Percentiles rank a stretch among this genome's conserved stretches.
Conservation (phyloP, 208 protist genomes). For the Crithidia expoeki region DNA sequence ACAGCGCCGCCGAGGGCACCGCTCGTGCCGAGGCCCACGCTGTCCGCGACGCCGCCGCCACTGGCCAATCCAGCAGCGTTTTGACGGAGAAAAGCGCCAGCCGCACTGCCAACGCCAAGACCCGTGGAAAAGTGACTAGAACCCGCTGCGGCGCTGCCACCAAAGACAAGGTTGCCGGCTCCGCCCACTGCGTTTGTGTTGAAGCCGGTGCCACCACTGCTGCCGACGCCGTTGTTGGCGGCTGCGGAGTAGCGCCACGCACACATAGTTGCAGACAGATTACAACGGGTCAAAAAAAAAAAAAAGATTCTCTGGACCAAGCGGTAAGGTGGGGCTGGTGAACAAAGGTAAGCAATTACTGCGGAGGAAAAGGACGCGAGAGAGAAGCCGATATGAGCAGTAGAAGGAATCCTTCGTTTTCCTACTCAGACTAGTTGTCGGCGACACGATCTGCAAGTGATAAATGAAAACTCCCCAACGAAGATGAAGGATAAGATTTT, state of each 20-base stretch:
- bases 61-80: slow-evolving; percentile 22
- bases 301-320: not conserved
- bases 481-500: too few species aligned
- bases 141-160: not conserved
- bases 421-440: too few species aligned
- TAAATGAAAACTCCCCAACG: too few species aligned
- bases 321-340: too few species aligned
- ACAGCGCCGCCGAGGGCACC: slow-evolving; percentile 10
- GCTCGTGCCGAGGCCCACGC: not conserved
- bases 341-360: too few species aligned
- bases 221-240: slow-evolving; percentile 14
- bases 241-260: slow-evolving; percentile 62
- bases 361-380: too few species aligned
- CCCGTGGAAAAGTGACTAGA: slow-evolving; percentile 17
- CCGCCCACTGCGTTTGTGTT: not conserved
- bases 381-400: too few species aligned
- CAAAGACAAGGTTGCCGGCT: slow-evolving; percentile 6
- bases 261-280: slow-evolving; percentile 35
- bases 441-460: too few species aligned
- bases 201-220: not conserved
- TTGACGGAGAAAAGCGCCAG: slow-evolving; percentile 60
- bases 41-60: not conserved
- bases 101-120: slow-evolving; percentile 22
- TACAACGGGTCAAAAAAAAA: slow-evolving; percentile 15
- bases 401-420: too few species aligned